Conservation (phyloP, 225 moss, liverwort and hornwort species). For the Marchantia polymorpha region DNA sequence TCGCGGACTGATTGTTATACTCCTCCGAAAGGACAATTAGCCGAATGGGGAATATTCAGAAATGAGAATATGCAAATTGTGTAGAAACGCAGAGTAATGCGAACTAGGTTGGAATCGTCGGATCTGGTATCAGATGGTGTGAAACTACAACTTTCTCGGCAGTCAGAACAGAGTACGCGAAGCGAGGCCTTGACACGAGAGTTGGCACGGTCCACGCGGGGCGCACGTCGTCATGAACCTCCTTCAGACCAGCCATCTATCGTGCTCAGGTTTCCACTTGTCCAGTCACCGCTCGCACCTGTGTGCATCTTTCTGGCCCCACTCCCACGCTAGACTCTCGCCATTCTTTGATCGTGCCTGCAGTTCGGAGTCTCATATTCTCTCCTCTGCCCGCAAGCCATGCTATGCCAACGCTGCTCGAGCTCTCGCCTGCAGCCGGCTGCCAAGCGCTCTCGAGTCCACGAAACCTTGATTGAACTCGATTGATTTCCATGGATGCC, state of each 20-base stretch:
- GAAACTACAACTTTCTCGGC: not conserved
- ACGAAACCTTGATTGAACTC: not conserved
- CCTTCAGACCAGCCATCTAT: not conserved
- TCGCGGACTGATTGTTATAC: too few species aligned
- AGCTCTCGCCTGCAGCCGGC: not conserved
- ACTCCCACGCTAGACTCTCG: not conserved
- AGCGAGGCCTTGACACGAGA: not conserved
- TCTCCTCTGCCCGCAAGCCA: not conserved
- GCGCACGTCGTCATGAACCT: not conserved
- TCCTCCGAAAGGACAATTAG: too few species aligned
- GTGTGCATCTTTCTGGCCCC: not conserved
- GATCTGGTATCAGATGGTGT: too few species aligned
- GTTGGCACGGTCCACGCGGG: not conserved
- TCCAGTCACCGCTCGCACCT: not conserved
- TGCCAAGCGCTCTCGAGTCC: not conserved
- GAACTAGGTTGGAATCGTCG: too few species aligned
- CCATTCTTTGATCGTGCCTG: not conserved
- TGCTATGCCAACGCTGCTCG: not conserved
- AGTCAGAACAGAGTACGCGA: not conserved
- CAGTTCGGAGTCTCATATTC: not conserved
- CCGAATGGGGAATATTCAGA: too few species aligned
- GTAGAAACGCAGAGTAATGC: too few species aligned
- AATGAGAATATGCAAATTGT: too few species aligned
- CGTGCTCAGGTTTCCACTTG: not conserved
- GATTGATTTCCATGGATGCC: not conserved